These are phyloP conservation scores for Blastomyces silverae DNA, from an alignment of 2,329 filamentous ascomycete species.

Conservation along the genomic window DNA sequence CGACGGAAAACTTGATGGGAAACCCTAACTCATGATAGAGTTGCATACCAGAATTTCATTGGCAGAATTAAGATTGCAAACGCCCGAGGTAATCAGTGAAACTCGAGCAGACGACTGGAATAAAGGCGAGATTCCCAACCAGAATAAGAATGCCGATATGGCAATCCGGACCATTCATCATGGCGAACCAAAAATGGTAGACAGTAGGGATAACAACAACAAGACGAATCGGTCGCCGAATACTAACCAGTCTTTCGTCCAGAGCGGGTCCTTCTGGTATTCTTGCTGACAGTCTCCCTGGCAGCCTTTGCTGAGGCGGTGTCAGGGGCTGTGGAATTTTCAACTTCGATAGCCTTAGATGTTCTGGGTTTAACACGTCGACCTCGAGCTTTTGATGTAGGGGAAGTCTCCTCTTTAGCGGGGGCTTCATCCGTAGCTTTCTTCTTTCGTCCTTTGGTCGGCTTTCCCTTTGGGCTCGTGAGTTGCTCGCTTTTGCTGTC, in stretches of 20 bases:
- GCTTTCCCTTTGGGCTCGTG: conserved; percentile 12
- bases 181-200: background rate
- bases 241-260: background rate
- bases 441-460: conserved; percentile 15
- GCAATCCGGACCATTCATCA: background rate
- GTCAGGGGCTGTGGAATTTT: conserved; percentile 5
- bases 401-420: conserved; percentile 20
- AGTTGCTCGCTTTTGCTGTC: conserved; percentile 16
- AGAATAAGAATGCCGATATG: background rate
- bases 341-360: conserved; percentile 20
- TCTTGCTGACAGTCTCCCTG: conserved; percentile 23
- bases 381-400: conserved; percentile 21
- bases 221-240: background rate
- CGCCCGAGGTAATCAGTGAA: background rate
- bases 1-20: background rate
- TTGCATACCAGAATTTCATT: background rate
- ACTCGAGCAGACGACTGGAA: background rate
- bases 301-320: conserved; percentile 12
- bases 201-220: background rate
- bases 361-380: conserved; percentile 19
- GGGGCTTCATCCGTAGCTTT: conserved; percentile 21
- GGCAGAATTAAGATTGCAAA: background rate
- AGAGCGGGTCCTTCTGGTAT: conserved; percentile 10
- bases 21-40: background rate
- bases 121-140: background rate